A percentile compares a stretch with the other conserved stretches of the same genome.
These are phyloP conservation scores for Fusarium liriodendri DNA, from an alignment of 2,329 filamentous ascomycete species.

Conservation along the genomic window DNA sequence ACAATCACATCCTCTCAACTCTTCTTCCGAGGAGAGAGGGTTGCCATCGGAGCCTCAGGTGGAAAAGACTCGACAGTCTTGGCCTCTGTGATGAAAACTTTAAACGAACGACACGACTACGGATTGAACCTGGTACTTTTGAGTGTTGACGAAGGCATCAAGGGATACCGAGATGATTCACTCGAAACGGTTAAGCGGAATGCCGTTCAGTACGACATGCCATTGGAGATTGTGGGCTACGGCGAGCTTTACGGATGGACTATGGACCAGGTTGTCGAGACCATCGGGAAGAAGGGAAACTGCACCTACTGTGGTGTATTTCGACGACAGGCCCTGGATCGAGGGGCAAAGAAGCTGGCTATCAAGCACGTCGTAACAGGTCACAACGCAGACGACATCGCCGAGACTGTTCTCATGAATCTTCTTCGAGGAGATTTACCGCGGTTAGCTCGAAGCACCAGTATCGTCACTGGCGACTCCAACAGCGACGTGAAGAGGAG, in stretches of 20 bases:
- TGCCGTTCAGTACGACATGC: conserved; percentile 89
- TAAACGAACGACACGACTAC: conserved; percentile 91
- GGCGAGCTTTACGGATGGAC: conserved; percentile 97
- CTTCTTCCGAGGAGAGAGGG: conserved; percentile 83
- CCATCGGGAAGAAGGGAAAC: conserved; percentile 97
- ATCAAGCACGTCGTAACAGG: conserved; percentile 97
- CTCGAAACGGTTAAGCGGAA: conserved; percentile 97
- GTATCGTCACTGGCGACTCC: conserved; percentile 82
- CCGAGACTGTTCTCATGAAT: conserved; percentile 98
- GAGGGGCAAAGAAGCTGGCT: conserved; percentile 86
- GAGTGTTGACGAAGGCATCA: conserved; percentile 97
- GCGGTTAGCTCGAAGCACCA: conserved; percentile 87
- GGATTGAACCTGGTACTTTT: conserved; percentile 86
- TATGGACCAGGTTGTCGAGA: conserved; percentile 98
- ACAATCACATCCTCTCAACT: conserved; percentile 87
- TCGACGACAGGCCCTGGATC: conserved; percentile 90
- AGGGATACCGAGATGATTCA: conserved; percentile 94
- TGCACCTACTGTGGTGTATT: conserved; percentile 99
- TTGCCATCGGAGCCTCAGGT: conserved; percentile 95
- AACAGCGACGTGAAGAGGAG: conserved; percentile 92
- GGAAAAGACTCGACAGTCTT: conserved; percentile 98
- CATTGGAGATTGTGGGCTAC: conserved; percentile 91
- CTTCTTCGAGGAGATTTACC: conserved; percentile 90
- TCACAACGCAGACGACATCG: conserved; percentile 97
- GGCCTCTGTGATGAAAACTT: conserved; percentile 91